phyloP scores from a whole-genome alignment of 306 rosid genomes.

The Mucuna pruriens region DNA sequence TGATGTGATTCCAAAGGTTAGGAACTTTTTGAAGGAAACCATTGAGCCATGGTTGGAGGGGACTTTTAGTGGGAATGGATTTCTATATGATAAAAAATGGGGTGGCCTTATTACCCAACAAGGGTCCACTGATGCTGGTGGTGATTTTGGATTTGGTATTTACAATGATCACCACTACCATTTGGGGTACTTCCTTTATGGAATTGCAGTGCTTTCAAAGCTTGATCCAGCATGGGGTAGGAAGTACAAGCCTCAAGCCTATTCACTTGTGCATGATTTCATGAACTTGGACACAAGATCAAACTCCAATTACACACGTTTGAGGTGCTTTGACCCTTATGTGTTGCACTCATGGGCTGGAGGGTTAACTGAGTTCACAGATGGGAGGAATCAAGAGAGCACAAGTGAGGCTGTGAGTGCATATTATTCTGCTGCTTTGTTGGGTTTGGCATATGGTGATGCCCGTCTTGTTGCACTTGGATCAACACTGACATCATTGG shows the following conservation, averaged over 20 bases:
- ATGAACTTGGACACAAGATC: constrained; percentile 55
- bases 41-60: constrained; percentile 93
- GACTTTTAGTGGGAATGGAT: constrained; percentile 74
- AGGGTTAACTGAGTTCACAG: constrained; percentile 78
- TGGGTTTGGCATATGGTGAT: constrained; percentile 85
- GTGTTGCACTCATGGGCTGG: constrained; percentile 91
- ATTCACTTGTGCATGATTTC: constrained; percentile 69
- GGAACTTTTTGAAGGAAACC: constrained; percentile 61
- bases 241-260: constrained; percentile 69
- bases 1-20: constrained; percentile 64
- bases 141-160: constrained; percentile 82
- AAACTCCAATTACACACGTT: constrained; percentile 57
- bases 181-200: constrained; percentile 83
- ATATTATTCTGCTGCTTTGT: constrained; percentile 79
- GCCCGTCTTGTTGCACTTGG: constrained; percentile 57
- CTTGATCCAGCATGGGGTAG: constrained; percentile 83
- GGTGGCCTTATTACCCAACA: constrained; percentile 76
- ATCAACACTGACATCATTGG: constrained; percentile 69
- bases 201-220: constrained; percentile 77
- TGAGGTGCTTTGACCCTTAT: constrained; percentile 79
- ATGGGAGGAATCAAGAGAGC: constrained; percentile 92
- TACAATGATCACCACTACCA: constrained; percentile 88
- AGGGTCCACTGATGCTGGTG: constrained; percentile 63
- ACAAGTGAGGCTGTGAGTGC: constrained; percentile 85
- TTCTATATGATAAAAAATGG: constrained; percentile 77